Evolutionary conservation across 306 rosid species (phyloP), one percentile per base, ranked within the genome.

Genomic region (Rosa rugosa): DNA sequence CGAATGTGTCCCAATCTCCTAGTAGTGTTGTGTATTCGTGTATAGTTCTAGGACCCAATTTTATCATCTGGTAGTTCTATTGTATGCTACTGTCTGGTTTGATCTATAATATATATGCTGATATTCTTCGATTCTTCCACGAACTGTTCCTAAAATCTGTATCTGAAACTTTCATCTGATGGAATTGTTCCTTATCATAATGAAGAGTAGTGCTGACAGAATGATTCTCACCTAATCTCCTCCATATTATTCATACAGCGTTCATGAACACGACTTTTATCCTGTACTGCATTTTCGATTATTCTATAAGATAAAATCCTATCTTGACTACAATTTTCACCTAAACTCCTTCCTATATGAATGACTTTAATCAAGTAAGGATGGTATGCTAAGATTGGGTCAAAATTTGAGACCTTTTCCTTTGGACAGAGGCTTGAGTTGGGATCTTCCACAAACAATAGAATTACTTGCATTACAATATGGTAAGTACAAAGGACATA

Each of bases 31-130:
- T 73, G 74, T 77, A 62, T 1, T 34, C 6, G 3, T 77, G 75
- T 81, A 77, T 75, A 73, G 36, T 72, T 40, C 1, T 17, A 53
- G 3, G 71, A 16, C 47, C 56, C 75, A 72, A 25, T 47, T 74
- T 45, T 74, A 65, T 27, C 13, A 31, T 54, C 36, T 59, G 67
- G 7, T 68, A 8, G 56, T 41, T 46, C 20, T 40, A 5, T 11
- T 72, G 71, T 54, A 63, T 53, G 25, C 4, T 22, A 8, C 27
- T 36, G 27, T 46, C 40, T 1, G 42, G 27, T 67, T 73, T 53
- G n/a, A 42, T 34, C 66, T 51, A 17, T 36, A 40, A n/a, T n/a
- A 73, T 13, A 73, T 7, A n/a, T 10, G 47, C n/a, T 11, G 11
- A 17, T 14, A 75, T 75, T 63, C 47, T 38, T 53, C 7, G 20